phyloP scores from a whole-genome alignment of 2,329 filamentous ascomycete genomes.

The Penicillium palitans region DNA sequence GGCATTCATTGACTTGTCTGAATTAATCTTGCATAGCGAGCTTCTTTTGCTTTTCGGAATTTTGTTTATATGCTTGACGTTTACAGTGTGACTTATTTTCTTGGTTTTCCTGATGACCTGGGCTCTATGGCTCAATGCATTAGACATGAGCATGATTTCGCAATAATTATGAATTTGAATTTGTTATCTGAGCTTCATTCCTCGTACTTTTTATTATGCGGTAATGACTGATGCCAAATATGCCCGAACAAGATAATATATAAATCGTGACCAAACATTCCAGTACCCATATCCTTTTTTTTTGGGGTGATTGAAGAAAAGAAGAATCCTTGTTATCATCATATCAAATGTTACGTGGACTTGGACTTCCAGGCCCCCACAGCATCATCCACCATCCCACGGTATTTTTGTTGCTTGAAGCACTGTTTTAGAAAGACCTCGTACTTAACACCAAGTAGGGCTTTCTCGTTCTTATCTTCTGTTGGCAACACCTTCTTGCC shows the following conservation, averaged over 20 bases:
- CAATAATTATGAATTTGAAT: neutral
- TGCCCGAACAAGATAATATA: neutral
- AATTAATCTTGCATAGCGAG: slow-evolving; percentile 10
- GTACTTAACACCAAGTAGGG: slow-evolving; percentile 83
- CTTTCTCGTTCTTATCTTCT: slow-evolving; percentile 70
- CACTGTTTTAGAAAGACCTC: slow-evolving; percentile 94
- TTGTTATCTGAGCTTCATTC: neutral
- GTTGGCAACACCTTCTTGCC: slow-evolving; percentile 79
- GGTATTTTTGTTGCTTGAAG: slow-evolving; percentile 77
- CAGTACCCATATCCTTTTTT: neutral
- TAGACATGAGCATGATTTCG: neutral
- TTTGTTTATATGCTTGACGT: neutral
- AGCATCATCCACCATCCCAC: slow-evolving; percentile 71
- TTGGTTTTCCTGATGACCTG: neutral
- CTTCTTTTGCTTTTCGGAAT: neutral
- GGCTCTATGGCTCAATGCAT: neutral
- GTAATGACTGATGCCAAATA: slow-evolving; percentile 9
- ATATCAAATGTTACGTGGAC: slow-evolving; percentile 7
- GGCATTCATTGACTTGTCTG: neutral
- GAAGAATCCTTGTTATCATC: neutral
- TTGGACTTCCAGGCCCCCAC: slow-evolving; percentile 46
- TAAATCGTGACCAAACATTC: neutral
- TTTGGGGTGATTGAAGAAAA: neutral
- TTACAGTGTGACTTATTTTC: neutral
- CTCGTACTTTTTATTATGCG: neutral